A percentile compares a stretch with the other conserved stretches of the same genome.
phyloP scores from a whole-genome alignment of 108 stramenopile genomes.

The Cyclotella cryptica region DNA sequence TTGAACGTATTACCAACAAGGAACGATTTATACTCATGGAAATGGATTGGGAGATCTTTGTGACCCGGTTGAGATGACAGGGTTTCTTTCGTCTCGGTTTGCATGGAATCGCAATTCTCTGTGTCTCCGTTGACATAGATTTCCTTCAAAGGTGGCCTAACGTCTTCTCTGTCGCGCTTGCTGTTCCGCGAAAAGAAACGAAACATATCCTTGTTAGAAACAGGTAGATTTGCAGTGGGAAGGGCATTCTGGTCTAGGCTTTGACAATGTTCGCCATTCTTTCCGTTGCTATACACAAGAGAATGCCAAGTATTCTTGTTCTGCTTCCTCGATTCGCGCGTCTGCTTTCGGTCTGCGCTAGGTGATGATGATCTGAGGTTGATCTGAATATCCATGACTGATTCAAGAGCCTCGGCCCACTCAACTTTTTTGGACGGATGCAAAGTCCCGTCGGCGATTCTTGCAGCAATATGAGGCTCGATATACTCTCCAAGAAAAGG shows the following conservation, averaged over 20 bases:
- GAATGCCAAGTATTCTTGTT: slow-evolving; percentile 40
- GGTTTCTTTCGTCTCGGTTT: background rate
- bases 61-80: slow-evolving; percentile 22
- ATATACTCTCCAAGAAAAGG: slow-evolving; percentile 52
- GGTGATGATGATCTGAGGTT: slow-evolving; percentile 9
- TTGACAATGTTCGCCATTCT: background rate
- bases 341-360: background rate
- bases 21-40: slow-evolving; percentile 46
- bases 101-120: background rate
- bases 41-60: slow-evolving; percentile 55
- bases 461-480: slow-evolving; percentile 33
- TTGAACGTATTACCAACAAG: slow-evolving; percentile 54
- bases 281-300: slow-evolving; percentile 30
- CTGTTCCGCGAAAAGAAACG: slow-evolving; percentile 42
- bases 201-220: slow-evolving; percentile 30
- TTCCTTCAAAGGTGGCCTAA: slow-evolving; percentile 46
- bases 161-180: slow-evolving; percentile 18
- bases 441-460: slow-evolving; percentile 49
- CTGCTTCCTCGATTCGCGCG: background rate
- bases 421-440: slow-evolving; percentile 55
- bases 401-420: slow-evolving; percentile 39
- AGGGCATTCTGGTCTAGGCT: background rate
- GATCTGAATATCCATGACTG: slow-evolving; percentile 17
- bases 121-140: slow-evolving; percentile 33
- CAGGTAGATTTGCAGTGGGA: background rate